Base-by-base conservation (phyloP, 2,329 filamentous ascomycete genomes). In the Plenodomus lindquistii region DNA sequence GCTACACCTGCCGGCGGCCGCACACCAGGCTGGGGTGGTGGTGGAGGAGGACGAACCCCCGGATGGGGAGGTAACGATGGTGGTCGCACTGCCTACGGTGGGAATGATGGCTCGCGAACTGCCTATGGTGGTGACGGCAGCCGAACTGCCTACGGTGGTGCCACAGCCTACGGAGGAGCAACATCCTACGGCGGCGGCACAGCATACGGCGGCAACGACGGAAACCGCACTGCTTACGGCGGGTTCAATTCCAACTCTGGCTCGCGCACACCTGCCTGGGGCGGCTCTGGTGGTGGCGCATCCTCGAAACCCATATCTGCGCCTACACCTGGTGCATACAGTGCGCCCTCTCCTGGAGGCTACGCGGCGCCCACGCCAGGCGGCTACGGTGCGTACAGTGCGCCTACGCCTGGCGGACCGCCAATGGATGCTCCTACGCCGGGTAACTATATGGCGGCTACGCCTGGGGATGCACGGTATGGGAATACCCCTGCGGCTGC, bases 131-230 rank as follows among this genome's bases (percentile, higher is more conserved):
- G 66, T 27, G 70, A 71, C 50, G 75, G 74, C 17, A 67, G 66
- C 27, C 63, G 67, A 35, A 79, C 77, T 16, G 64, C 73, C 2
- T 78, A 79, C 51, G 75, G 75, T 29, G 74, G 74, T 18, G 75
- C 88, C 42, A 92, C 90, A 7, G 84, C 89, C 2, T 95, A 96
- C 62, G 91, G 74, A 29, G 73, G 73, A 31, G 73, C 87, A 38
- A 92, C 90, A 15, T 84, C 89, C 1, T 95, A 96, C 62, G 91
- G 74, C 17, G 91, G 60, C 40, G 58, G 42, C 37, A 65, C 62
- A 24, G 54, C 65, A 24, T 68, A 68, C 21, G 63, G 75, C 13
- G 66, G 65, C 10, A 70, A 70, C 35, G 67, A 70, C 39, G 70
- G 70, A 19, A 66, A 62, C 18, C 60, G 69, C 24, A 79, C 76